Conservation (phyloP, 1,139 yeast genomes). For the Suhomyces chickasaworum region DNA sequence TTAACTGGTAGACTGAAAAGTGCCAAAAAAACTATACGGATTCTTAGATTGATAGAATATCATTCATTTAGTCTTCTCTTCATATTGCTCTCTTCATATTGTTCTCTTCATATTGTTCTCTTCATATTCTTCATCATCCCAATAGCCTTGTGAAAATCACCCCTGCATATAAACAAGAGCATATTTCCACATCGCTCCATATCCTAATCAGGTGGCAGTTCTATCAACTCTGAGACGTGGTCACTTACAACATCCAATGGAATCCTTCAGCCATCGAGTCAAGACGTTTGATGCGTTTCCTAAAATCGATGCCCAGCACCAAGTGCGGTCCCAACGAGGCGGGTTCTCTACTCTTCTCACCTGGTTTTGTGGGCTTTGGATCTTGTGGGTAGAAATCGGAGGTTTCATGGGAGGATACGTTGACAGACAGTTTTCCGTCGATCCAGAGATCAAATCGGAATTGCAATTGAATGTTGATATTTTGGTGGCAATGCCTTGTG, state of each 20-base stretch:
- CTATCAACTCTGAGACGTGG: background rate
- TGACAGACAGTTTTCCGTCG: conserved; percentile 77
- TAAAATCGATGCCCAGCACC: conserved; percentile 76
- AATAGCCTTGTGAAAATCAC: no score
- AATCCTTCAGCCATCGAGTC: conserved; percentile 42
- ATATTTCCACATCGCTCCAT: no score
- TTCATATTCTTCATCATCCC: no score
- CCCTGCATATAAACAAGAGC: no score
- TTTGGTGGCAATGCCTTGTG: conserved; percentile 84
- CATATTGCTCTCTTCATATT: no score
- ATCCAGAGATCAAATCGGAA: conserved; percentile 58
- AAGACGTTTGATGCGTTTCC: conserved; percentile 86
- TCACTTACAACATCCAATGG: conserved; percentile 27
- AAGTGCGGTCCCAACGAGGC: conserved; percentile 74
- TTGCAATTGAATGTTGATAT: conserved; percentile 77
- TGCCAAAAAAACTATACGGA: no score
- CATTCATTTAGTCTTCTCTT: no score
- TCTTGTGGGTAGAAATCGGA: conserved; percentile 87
- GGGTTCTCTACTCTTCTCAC: conserved; percentile 74
- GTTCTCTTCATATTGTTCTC: no score
- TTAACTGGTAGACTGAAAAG: no score
- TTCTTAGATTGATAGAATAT: no score
- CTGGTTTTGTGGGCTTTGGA: conserved; percentile 58
- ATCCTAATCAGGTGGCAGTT: background rate
- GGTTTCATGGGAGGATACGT: conserved; percentile 81